These are phyloP conservation scores for Nigrograna mackinnonii DNA, from an alignment of 2,329 filamentous ascomycete species.

Conservation along the genomic window DNA sequence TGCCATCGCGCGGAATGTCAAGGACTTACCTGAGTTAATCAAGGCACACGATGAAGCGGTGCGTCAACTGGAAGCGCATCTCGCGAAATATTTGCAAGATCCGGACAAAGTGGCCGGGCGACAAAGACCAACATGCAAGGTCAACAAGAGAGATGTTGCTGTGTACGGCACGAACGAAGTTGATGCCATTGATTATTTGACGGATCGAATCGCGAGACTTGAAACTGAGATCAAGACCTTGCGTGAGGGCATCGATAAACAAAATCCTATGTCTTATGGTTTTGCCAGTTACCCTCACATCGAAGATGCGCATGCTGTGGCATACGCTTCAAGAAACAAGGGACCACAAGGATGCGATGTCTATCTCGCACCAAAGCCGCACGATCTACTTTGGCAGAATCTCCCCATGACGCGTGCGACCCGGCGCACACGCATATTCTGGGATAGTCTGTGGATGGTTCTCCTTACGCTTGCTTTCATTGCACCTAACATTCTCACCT, in stretches of 20 bases:
- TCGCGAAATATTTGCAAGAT: constrained; percentile 83
- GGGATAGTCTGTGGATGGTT: constrained; percentile 82
- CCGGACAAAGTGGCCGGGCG: constrained; percentile 76
- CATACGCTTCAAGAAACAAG: constrained; percentile 78
- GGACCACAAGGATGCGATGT: constrained; percentile 77
- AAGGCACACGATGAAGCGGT: constrained; percentile 80
- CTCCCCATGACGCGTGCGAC: constrained; percentile 71
- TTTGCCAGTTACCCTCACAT: constrained; percentile 93
- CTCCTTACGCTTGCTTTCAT: constrained; percentile 84
- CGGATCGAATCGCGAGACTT: constrained; percentile 77
- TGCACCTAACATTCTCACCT: constrained; percentile 88
- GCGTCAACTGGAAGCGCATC: constrained; percentile 75
- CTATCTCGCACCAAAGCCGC: constrained; percentile 79
- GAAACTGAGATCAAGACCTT: constrained; percentile 85
- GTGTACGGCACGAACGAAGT: constrained; percentile 72
- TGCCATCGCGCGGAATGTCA: constrained; percentile 87
- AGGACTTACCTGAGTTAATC: constrained; percentile 82
- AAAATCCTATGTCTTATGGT: constrained; percentile 86
- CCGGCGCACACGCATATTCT: constrained; percentile 71
- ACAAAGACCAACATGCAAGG: constrained; percentile 77
- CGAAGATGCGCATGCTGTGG: constrained; percentile 79
- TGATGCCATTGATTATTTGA: constrained; percentile 93
- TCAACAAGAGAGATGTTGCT: constrained; percentile 74
- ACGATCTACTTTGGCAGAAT: constrained; percentile 96
- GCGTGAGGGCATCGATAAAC: constrained; percentile 80